Evolutionary conservation across 306 rosid genomes (phyloP), one percentile per base, ranked within the genome.

Genomic region (Delonix regia): DNA sequence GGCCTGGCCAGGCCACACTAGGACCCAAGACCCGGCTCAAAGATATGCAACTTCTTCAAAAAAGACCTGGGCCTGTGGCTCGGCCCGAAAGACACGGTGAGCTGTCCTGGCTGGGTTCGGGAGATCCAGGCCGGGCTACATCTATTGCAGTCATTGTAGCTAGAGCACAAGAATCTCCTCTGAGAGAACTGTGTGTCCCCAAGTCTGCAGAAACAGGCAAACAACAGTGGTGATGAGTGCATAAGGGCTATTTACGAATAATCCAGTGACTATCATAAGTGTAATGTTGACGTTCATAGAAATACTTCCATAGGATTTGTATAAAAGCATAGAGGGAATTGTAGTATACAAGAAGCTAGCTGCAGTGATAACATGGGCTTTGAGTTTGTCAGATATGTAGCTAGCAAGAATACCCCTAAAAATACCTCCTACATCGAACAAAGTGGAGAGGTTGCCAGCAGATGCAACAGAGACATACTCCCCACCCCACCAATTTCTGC

Each of bases 191-290:
- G 64, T 91, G 98, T 2, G 98, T 91, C 2, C 98, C 98, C 82
- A 93, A 90, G 74, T 93, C 94, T 2, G 98, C 98, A 33, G 98
- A 93, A 67, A 93, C 98, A 39, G 98, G n/a, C n/a, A n/a, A n/a
- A n/a, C n/a, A n/a, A n/a, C 97, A 18, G 98, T 91, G 49, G 98
- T 93, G 70, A 93, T 93, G 33, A 93, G 98, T 44, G 98, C 87
- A 83, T 91, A 93, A 33, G 98, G 98, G 1, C 97, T 97, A 59
- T 93, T 93, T 72, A 93, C 90, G 36, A 90, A 81, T 83, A 91
- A 80, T 71, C 98, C 98, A 65, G 93, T 84, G 63, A 81, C 68
- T 83, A 91, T 78, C 98, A 93, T 93, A 59, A 93, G 94, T n/a
- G 61, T 79, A 69, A 91, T 81, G 89, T 93, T 93, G 84, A 78